phyloP scores from a whole-genome alignment of 1,139 yeast genomes.

The Taiozyma sp. region DNA sequence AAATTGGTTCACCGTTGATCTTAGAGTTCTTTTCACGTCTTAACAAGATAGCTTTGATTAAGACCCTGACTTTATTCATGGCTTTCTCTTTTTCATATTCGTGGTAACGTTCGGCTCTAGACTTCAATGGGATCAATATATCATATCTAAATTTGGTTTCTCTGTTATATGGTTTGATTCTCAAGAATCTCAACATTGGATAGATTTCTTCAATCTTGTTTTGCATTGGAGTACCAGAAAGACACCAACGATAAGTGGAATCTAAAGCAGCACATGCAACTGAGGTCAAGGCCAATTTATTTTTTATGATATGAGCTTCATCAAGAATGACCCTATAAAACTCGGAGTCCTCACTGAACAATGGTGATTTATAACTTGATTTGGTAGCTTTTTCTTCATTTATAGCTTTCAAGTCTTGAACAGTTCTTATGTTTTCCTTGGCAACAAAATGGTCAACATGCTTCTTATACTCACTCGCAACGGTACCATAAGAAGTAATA shows the following conservation, averaged over 20 bases:
- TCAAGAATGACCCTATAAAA: constrained; percentile 77
- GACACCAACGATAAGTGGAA: constrained; percentile 63
- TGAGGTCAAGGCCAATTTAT: constrained; percentile 62
- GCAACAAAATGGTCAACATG: constrained; percentile 37
- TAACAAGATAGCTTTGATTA: constrained; percentile 71
- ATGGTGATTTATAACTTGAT: constrained; percentile 54
- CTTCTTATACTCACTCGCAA: constrained; percentile 63
- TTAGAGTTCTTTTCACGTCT: constrained; percentile 72
- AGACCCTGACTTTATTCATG: constrained; percentile 62
- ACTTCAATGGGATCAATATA: constrained; percentile 52
- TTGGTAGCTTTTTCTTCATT: constrained; percentile 25
- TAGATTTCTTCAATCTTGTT: constrained; percentile 76
- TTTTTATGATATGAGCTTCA: constrained; percentile 89
- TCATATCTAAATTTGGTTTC: constrained; percentile 53
- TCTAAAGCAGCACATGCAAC: constrained; percentile 58
- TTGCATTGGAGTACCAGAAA: constrained; percentile 96
- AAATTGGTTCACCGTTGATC: constrained; percentile 63
- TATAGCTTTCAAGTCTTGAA: constrained; percentile 34
- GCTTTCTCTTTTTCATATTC: constrained; percentile 36
- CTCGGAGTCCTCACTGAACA: constrained; percentile 45
- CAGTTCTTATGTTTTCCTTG: constrained; percentile 28
- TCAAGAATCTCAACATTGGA: constrained; percentile 70
- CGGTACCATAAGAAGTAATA: constrained; percentile 69
- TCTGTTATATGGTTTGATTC: constrained; percentile 62
- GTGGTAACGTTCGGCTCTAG: constrained; percentile 31